Base-by-base conservation (phyloP, 371 early-diverging fungal species). In the Apophysomyces ossiformis region DNA sequence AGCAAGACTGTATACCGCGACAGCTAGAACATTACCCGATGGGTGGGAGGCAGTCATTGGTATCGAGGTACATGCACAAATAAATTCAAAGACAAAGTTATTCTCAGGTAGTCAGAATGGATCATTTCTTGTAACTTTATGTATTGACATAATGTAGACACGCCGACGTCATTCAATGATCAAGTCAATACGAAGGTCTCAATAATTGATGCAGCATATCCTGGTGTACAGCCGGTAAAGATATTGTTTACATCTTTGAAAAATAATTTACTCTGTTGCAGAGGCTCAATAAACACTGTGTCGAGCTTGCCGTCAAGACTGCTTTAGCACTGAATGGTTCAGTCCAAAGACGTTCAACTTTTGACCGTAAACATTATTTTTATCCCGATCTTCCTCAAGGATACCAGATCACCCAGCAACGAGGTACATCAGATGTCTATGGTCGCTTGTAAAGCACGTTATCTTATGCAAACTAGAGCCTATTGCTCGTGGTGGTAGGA, bases 301-400 rank as follows among this genome's bases (percentile, higher is more conserved):
- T 96, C 3, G 76, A 84, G 21, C 73, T 91, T 46, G 94, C 93
- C 1, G 81, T 93, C 5, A 88, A 82, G 46, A 89, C 94, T 11
- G 87, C 93, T 0, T 71, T 95, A 16, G 91, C 92, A 0, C 69
- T 97, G 41, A 78, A 86, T 8, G 84, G 90, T 1, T 75, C 81
- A 13, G 84, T 96, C 36, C 89, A 93, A 63, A 66, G 57, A 5
- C 58, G 63, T 39, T 93, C 93, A 2, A 77, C 84, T 1, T 97
- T 97, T 71, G 96, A 97, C 61, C 88, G 97, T 47, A 96, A 97
- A 69, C 97, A 97, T 74, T 97, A 97, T 70, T 95, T 93, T 72
- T 97, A 97, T 72, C 90, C 90, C 5, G 97, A 97, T 77, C 81
- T 95, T 61, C 95, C 96, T 12, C 90, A 87, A 64, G 96, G 97